Evolutionary conservation across 1,139 yeast genomes (phyloP), one percentile per base, ranked within the genome.

Genomic region (Wickerhamomyces sp.): DNA sequence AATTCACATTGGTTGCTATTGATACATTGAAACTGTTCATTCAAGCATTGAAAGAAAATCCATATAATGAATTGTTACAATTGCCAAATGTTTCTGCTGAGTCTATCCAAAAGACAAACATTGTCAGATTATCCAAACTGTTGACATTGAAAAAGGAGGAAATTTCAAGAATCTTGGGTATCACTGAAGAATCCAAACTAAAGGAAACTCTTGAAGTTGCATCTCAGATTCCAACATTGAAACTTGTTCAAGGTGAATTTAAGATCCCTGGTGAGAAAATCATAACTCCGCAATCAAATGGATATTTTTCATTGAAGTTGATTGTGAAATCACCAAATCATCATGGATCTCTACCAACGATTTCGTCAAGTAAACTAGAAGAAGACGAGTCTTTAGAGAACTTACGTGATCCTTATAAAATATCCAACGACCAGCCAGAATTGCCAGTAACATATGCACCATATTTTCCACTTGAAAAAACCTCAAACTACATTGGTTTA

Each of bases 221-320:
- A 3, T 58, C 72, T 7, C 68, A 71, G 38, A 76, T 88, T 31
- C 97, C 97, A 31, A 65, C 70, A 34, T 64, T 92, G 42, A 79
- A 85, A 52, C 67, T 90, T 17, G 51, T 89, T 32, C 78, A 77
- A 39, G 81, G 95, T 34, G 78, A 75, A 42, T 88, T 90, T 63
- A 74, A 77, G 47, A 96, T 90, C 32, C 95, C 96, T 4, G 98
- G 97, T 28, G 97, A 90, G 65, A 62, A 67, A 21, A 68, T 70
- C 27, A 84, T 92, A 12, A 76, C 95, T 3, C 95, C 97, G 27
- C 61, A 67, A 35, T 77, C 97, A 2, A 76, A 74, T 43, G 79
- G 88, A 10, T 90, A 87, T 59, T 67, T 94, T 46, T 78, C 80
- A 22, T 52, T 94, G 31, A 88, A 88, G 60, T 83, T 86, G 46